A percentile compares a stretch with the other conserved stretches of the same genome.
phyloP scores from a whole-genome alignment of 805 yeast genomes.

The Wickerhamiella spandovensis region DNA sequence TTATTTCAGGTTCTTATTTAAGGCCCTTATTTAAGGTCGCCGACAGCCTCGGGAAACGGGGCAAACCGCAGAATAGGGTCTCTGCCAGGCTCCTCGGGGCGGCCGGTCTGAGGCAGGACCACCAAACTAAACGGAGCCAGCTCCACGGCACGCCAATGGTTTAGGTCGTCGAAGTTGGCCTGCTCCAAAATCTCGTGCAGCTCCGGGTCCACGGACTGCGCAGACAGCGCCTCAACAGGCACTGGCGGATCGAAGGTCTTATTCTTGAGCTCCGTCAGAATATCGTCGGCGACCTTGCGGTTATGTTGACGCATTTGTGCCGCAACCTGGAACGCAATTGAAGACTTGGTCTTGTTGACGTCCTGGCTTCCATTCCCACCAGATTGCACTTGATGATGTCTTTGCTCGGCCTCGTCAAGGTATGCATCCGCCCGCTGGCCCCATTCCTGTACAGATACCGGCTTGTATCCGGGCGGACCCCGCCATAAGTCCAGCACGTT shows the following conservation, averaged over 20 bases:
- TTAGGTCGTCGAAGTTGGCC: constrained; percentile 2
- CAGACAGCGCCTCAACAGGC: background rate
- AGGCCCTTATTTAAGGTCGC: background rate
- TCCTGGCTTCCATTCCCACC: background rate
- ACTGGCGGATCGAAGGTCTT: constrained; percentile 1
- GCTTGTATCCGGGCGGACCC: constrained; percentile 47
- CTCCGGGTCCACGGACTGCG: background rate
- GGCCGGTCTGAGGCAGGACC: background rate
- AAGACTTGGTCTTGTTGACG: constrained; percentile 1
- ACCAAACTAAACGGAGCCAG: constrained; percentile 1
- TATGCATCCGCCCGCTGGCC: constrained; percentile 15
- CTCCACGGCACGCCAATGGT: constrained; percentile 1
- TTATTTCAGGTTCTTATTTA: no score
- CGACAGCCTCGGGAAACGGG: background rate
- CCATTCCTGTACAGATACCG: constrained; percentile 30
- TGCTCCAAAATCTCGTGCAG: background rate
- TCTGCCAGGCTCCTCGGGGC: background rate
- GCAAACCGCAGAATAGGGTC: background rate
- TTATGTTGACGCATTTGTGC: background rate
- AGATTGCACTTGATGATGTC: background rate
- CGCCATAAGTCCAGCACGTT: constrained; percentile 38
- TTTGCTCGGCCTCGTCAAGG: constrained; percentile 12
- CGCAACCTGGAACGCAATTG: background rate
- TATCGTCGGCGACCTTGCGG: constrained; percentile 2
- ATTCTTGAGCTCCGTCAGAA: constrained; percentile 2